These are phyloP conservation scores for Kuraishia hungarica DNA, from an alignment of 805 yeast species.

Conservation along the genomic window DNA sequence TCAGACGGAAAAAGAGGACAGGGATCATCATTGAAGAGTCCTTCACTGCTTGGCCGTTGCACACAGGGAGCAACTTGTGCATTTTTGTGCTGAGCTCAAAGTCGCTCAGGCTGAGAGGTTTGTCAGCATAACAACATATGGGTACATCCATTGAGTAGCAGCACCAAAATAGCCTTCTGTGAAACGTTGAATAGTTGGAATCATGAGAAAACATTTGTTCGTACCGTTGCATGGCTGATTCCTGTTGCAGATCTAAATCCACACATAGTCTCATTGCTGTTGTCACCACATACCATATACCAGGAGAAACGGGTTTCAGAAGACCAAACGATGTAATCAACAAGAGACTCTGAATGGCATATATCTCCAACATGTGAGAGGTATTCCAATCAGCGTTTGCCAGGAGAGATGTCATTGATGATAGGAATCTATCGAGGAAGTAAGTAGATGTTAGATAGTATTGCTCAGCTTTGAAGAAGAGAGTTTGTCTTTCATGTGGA, in stretches of 20 bases:
- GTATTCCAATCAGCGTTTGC: neutral
- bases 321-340: slow-evolving; percentile 30
- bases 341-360: slow-evolving; percentile 29
- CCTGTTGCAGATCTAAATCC: slow-evolving; percentile 37
- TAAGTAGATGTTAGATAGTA: slow-evolving; percentile 9
- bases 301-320: slow-evolving; percentile 38
- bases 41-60: neutral
- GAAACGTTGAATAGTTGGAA: slow-evolving; percentile 2
- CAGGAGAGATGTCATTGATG: slow-evolving; percentile 5
- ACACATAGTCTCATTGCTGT: slow-evolving; percentile 33
- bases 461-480: neutral
- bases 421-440: slow-evolving; percentile 8
- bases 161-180: slow-evolving; percentile 34
- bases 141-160: slow-evolving; percentile 36
- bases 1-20: slow-evolving; percentile 8
- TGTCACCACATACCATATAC: slow-evolving; percentile 39
- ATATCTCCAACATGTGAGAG: slow-evolving; percentile 15
- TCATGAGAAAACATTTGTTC: neutral
- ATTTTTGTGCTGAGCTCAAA: slow-evolving; percentile 7
- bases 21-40: slow-evolving; percentile 6
- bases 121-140: slow-evolving; percentile 32
- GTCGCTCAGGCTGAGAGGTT: slow-evolving; percentile 38
- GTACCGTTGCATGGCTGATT: slow-evolving; percentile 9
- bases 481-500: neutral
- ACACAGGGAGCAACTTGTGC: slow-evolving; percentile 1